Conservation (phyloP, 495 filamentous ascomycete genomes). For the Lepraria neglecta region DNA sequence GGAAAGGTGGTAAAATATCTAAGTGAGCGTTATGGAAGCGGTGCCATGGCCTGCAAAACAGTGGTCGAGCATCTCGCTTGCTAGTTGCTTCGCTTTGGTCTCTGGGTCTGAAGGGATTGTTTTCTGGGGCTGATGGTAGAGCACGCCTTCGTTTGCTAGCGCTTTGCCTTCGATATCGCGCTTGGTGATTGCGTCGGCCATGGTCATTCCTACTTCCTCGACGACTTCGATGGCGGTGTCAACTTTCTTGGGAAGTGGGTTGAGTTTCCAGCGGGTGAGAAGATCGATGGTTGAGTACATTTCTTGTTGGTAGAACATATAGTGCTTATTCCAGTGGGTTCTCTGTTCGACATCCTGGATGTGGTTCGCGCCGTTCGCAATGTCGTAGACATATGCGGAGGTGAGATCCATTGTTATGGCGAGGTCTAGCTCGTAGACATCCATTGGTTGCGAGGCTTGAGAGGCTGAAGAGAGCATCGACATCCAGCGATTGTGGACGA, state of each 20-base stretch:
- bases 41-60: neutral
- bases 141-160: neutral
- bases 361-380: neutral
- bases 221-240: neutral
- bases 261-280: neutral
- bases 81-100: neutral
- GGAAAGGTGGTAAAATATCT: neutral
- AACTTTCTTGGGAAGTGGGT: neutral
- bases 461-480: neutral
- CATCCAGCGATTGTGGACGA: neutral
- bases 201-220: neutral
- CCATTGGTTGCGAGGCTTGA: neutral
- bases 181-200: neutral
- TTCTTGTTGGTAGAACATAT: neutral
- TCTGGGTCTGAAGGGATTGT: neutral
- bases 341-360: neutral
- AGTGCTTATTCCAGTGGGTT: neutral
- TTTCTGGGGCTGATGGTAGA: neutral
- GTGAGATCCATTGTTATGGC: neutral
- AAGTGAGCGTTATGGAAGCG: neutral
- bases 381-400: neutral
- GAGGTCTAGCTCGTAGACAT: neutral
- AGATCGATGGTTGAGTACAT: neutral
- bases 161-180: neutral
- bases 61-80: neutral